These are phyloP conservation scores for Flaveria floridana DNA, from an alignment of 140 eudicot genomes.

Conservation along the genomic window DNA sequence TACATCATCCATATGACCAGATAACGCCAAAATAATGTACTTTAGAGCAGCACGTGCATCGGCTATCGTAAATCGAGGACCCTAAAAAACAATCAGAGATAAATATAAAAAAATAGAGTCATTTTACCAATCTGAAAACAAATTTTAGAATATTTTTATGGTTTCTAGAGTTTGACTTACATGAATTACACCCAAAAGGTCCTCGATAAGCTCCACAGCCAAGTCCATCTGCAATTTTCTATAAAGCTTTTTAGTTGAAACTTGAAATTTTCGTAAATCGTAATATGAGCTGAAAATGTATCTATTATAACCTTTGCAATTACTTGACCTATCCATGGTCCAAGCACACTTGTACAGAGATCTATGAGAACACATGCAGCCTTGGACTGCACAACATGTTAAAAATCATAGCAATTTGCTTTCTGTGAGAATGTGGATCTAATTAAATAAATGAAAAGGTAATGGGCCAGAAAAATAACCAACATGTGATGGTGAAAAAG, in stretches of 20 bases:
- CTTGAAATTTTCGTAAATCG: constrained; percentile 13
- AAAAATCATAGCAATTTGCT: constrained; percentile 21
- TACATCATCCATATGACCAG: constrained; percentile 91
- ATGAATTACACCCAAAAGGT: constrained; percentile 87
- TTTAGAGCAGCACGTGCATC: constrained; percentile 89
- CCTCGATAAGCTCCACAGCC: constrained; percentile 86
- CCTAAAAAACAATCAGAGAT: constrained; percentile 43
- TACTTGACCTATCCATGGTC: constrained; percentile 93
- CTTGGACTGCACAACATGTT: constrained; percentile 59
- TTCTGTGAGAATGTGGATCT: not conserved
- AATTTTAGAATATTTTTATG: not conserved
- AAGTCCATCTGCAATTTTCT: constrained; percentile 66
- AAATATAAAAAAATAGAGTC: no score
- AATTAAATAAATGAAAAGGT: not conserved
- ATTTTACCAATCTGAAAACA: constrained; percentile 16
- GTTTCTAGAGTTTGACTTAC: constrained; percentile 31
- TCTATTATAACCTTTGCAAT: constrained; percentile 62
- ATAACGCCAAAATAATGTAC: constrained; percentile 77
- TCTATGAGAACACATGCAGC: constrained; percentile 90
- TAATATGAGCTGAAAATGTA: not conserved
- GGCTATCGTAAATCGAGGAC: constrained; percentile 37
- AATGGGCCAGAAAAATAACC: constrained; percentile 29
- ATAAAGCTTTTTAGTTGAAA: constrained; percentile 17
- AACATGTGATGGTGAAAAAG: constrained; percentile 91
- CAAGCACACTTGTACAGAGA: constrained; percentile 82